phyloP scores from a whole-genome alignment of 2,329 filamentous ascomycete species.

The Capronia epimyces region DNA sequence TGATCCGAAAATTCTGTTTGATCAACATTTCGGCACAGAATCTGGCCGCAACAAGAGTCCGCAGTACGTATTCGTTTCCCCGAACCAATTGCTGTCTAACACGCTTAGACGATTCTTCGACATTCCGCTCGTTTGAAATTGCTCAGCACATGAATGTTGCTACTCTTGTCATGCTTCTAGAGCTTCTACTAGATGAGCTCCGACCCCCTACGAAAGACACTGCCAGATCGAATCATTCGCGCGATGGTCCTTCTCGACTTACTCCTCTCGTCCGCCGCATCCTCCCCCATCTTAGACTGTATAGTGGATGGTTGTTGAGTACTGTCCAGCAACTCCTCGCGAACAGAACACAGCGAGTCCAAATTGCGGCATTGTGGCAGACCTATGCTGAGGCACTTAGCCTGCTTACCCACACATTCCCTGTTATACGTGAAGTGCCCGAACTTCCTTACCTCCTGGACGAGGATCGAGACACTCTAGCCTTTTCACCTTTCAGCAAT shows the following conservation, averaged over 20 bases:
- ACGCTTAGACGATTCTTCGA: slow-evolving; percentile 57
- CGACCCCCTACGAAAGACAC: slow-evolving; percentile 29
- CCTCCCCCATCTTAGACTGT: slow-evolving; percentile 60
- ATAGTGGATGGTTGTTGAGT: slow-evolving; percentile 61
- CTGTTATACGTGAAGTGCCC: slow-evolving; percentile 49
- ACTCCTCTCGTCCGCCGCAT: slow-evolving; percentile 56
- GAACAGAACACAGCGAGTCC: slow-evolving; percentile 51
- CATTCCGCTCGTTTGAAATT: slow-evolving; percentile 64
- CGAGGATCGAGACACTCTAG: slow-evolving; percentile 62
- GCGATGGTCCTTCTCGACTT: slow-evolving; percentile 35
- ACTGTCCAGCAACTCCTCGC: slow-evolving; percentile 37
- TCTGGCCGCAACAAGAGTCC: slow-evolving; percentile 12
- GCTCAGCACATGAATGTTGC: slow-evolving; percentile 62
- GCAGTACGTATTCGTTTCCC: slow-evolving; percentile 9
- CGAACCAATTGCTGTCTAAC: not conserved
- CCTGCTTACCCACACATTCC: slow-evolving; percentile 54
- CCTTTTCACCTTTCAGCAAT: slow-evolving; percentile 56
- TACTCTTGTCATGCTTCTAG: slow-evolving; percentile 34
- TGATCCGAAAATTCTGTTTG: slow-evolving; percentile 72
- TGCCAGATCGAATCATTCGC: slow-evolving; percentile 38
- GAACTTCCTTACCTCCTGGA: slow-evolving; percentile 59
- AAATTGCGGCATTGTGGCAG: slow-evolving; percentile 60
- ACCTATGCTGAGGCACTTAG: slow-evolving; percentile 60
- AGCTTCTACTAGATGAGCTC: slow-evolving; percentile 19
- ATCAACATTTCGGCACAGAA: slow-evolving; percentile 74